Evolutionary conservation across 495 filamentous ascomycete genomes (phyloP), one percentile per base, ranked within the genome.

Genomic region (Elaphomyces granulatus): DNA sequence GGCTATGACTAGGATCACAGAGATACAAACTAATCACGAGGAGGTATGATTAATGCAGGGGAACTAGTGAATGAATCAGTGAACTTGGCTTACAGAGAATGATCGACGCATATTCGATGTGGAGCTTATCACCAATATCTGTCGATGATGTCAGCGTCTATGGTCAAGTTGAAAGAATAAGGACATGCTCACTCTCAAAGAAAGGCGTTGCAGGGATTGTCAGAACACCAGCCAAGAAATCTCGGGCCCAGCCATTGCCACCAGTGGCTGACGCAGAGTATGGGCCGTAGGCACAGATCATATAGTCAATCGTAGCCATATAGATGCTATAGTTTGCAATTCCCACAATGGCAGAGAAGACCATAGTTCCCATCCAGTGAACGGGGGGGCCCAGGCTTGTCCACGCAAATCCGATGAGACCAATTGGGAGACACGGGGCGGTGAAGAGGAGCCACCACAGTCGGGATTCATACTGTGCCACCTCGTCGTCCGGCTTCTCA

Each of bases 181-280:
- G 15, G 38, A 36, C n/a, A n/a, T 15, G 15, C 60, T 54, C 45
- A 63, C 58, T 72, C 14, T 52, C 37, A 38, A 60, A 81, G 62
- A 80, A 86, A 3, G 81, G 83, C 0, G 76, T 82, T 0, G 83
- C 81, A 1, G 74, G 75, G 28, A 83, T 67, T 8, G 83, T 85
- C 20, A 84, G 64, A 6, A 84, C 68, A 64, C 84, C 84, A 39
- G 84, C 84, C 8, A 92, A 61, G 61, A 92, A 82, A 54, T 92
- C 84, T 46, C 84, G 71, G 36, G 83, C 65, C 71, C 70, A 81
- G 42, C 76, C 78, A 47, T 83, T 83, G 32, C 78, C 78, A 42
- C 78, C 78, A 6, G 78, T 83, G 0, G 78, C 78, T 4, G 77
- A 81, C 3, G 78, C 77, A 3, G 77, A 78, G 59, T 82, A 83